These are phyloP conservation scores for Solanum bulbocastanum DNA, from an alignment of 257 asterid species.

Conservation along the genomic window DNA sequence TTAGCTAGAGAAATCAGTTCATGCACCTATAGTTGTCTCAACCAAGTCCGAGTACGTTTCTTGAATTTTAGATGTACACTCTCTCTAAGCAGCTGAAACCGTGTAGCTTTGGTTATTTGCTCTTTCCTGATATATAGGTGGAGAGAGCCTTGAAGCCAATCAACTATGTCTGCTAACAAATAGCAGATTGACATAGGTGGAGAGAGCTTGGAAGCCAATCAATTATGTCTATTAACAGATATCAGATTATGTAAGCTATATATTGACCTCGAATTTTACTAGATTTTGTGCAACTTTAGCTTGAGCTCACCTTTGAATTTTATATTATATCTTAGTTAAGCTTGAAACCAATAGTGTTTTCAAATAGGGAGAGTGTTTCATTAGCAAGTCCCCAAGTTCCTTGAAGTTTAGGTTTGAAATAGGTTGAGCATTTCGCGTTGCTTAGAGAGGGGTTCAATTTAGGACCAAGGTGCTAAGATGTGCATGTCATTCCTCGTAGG, in stretches of 20 bases:
- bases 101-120: neutral
- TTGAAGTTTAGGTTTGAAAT: neutral
- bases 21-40: neutral
- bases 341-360: neutral
- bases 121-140: neutral
- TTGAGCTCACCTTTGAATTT: neutral
- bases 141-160: neutral
- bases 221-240: neutral
- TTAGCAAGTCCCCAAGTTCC: neutral
- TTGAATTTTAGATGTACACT: neutral
- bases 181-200: neutral
- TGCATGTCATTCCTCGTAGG: neutral
- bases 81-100: neutral
- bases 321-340: neutral
- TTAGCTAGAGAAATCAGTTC: neutral
- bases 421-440: neutral
- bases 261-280: neutral
- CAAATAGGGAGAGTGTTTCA: neutral
- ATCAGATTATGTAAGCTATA: neutral
- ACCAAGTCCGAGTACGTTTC: neutral
- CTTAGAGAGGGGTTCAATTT: neutral
- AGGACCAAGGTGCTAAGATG: neutral
- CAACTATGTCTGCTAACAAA: neutral
- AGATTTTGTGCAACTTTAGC: neutral
- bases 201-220: neutral